Percentiles rank a stretch among this genome's conserved stretches.
phyloP scores from a whole-genome alignment of 371 early-diverging fungal genomes.

The Mortierella sp. region DNA sequence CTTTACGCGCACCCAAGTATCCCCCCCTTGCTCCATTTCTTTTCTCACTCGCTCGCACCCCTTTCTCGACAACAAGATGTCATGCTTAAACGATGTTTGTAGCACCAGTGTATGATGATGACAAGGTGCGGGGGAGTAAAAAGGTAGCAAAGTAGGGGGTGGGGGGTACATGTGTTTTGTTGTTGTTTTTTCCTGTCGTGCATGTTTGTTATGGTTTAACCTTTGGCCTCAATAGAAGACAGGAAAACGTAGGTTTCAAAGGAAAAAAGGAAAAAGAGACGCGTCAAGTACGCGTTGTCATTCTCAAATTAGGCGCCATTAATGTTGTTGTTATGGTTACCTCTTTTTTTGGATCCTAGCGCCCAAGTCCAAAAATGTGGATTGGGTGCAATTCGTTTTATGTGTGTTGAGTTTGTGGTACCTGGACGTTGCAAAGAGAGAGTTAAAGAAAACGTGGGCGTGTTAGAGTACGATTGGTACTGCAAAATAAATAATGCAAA shows the following conservation, averaged over 20 bases:
- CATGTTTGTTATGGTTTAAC: background rate
- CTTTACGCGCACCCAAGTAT: background rate
- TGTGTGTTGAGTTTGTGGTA: too few relatives aligned
- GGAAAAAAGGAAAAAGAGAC: background rate
- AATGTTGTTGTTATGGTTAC: background rate
- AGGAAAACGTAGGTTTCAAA: background rate
- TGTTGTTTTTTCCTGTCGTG: background rate
- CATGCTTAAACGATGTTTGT: background rate
- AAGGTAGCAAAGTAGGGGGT: background rate
- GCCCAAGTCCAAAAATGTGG: too few relatives aligned
- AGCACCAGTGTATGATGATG: background rate
- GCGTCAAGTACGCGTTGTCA: constrained; percentile 6
- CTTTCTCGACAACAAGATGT: background rate
- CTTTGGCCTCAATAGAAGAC: background rate
- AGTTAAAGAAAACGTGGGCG: too few relatives aligned
- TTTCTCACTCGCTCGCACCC: background rate
- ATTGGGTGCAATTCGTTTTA: too few relatives aligned
- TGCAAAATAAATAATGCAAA: too few relatives aligned
- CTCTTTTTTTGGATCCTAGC: background rate
- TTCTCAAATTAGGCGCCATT: background rate
- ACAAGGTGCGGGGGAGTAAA: background rate
- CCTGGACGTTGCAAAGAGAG: too few relatives aligned
- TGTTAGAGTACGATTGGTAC: too few relatives aligned
- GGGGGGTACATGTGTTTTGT: background rate
- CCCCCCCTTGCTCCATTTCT: background rate